Percentiles rank a stretch among this genome's conserved stretches.
Conservation (phyloP, 1,284 basidiomycete genomes). For the Puccinia hordei region DNA sequence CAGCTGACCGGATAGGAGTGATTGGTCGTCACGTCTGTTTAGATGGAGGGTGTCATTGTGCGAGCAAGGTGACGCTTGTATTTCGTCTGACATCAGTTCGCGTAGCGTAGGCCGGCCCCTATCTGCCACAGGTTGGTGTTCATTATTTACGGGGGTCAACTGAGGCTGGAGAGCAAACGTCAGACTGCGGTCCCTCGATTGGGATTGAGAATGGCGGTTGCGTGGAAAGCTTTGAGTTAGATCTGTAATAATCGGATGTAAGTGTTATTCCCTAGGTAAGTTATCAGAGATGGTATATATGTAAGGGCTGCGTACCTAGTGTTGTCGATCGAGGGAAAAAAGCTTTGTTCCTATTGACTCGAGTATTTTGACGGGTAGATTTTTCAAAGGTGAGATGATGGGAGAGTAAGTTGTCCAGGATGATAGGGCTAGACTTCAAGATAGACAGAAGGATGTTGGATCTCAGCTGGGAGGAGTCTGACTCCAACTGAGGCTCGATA, state of each 20-base stretch:
- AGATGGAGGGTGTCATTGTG: neutral
- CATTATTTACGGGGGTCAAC: neutral
- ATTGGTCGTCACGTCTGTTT: neutral
- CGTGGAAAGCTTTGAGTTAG: neutral
- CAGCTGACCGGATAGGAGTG: neutral
- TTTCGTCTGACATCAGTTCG: neutral
- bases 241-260: neutral
- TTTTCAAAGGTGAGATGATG: neutral
- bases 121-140: neutral
- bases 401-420: neutral
- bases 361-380: neutral
- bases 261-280: too few relatives aligned
- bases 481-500: neutral
- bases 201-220: neutral
- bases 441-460: neutral
- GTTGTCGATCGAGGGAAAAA: constrained; percentile 16
- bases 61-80: neutral
- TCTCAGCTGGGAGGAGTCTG: neutral
- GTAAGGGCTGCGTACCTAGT: neutral
- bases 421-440: constrained; percentile 1
- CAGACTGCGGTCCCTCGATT: neutral
- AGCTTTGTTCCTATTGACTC: neutral
- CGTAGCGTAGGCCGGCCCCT: neutral
- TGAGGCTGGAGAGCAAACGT: neutral
- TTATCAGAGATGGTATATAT: neutral